These are phyloP conservation scores for Halteria grandinella DNA, from an alignment of 73 alveolate genomes.

Conservation along the genomic window DNA sequence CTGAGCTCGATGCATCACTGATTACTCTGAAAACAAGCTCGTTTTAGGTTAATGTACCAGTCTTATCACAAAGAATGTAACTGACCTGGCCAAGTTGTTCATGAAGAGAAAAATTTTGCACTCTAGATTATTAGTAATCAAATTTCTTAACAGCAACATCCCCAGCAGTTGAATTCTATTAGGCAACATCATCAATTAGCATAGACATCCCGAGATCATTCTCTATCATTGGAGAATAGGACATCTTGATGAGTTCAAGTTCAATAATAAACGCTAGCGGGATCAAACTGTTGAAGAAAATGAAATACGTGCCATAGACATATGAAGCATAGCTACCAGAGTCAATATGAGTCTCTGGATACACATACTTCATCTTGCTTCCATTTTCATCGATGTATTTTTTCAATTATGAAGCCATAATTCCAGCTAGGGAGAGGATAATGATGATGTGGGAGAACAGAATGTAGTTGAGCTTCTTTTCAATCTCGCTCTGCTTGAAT, in stretches of 20 bases:
- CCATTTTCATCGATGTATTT: conserved; percentile 12
- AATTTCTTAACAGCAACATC: not conserved
- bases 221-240: not conserved
- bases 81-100: conserved; percentile 36
- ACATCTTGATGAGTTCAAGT: conserved; percentile 17
- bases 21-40: conserved; percentile 3
- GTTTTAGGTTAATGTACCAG: conserved; percentile 50
- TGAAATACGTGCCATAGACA: conserved; percentile 9
- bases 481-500: not conserved
- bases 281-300: conserved; percentile 5
- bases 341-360: not conserved
- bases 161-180: no score
- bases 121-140: not conserved
- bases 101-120: conserved; percentile 13
- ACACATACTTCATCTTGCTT: not conserved
- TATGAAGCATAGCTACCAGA: not conserved
- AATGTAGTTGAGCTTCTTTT: not conserved
- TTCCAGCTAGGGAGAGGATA: not conserved
- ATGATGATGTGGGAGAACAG: not conserved
- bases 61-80: conserved; percentile 47
- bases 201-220: conserved; percentile 10
- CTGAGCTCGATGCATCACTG: not conserved
- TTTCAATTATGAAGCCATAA: not conserved
- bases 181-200: no score
- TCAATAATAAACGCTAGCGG: conserved; percentile 17